phyloP scores from a whole-genome alignment of 1,139 yeast species.

The Geotrichum histeridarum region DNA sequence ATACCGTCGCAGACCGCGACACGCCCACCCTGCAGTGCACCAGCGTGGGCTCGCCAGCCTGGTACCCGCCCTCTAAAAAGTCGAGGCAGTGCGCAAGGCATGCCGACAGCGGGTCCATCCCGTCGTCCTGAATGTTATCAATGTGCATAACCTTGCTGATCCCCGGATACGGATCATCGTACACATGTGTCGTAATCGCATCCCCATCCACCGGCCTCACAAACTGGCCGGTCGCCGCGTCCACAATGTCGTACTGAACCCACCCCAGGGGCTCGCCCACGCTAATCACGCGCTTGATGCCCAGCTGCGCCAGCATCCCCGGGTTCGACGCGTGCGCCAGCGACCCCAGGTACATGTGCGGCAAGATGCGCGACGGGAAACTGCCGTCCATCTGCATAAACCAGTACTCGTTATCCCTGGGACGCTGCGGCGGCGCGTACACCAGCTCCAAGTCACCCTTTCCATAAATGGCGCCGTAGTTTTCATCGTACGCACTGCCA shows the following conservation, averaged over 20 bases:
- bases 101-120: slow-evolving; percentile 44
- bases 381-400: slow-evolving; percentile 46
- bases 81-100: slow-evolving; percentile 42
- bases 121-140: slow-evolving; percentile 47
- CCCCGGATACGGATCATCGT: slow-evolving; percentile 26
- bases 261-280: slow-evolving; percentile 84
- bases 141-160: slow-evolving; percentile 40
- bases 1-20: slow-evolving; percentile 82
- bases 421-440: background rate
- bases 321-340: slow-evolving; percentile 74
- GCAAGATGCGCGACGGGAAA: slow-evolving; percentile 67
- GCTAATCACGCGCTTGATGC: slow-evolving; percentile 70
- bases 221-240: slow-evolving; percentile 18
- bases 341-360: slow-evolving; percentile 83
- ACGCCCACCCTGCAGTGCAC: slow-evolving; percentile 93
- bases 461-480: slow-evolving; percentile 20
- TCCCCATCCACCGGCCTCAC: slow-evolving; percentile 15
- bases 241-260: slow-evolving; percentile 24
- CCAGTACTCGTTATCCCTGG: slow-evolving; percentile 29
- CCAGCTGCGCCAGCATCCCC: slow-evolving; percentile 56
- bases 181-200: slow-evolving; percentile 15
- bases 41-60: slow-evolving; percentile 47
- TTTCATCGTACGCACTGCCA: slow-evolving; percentile 17
- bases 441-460: background rate
- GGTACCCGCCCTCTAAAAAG: slow-evolving; percentile 42